Evolutionary conservation across 2,329 filamentous ascomycete genomes (phyloP), one percentile per base, ranked within the genome.

Genomic region (Grosmannia penicillata): DNA sequence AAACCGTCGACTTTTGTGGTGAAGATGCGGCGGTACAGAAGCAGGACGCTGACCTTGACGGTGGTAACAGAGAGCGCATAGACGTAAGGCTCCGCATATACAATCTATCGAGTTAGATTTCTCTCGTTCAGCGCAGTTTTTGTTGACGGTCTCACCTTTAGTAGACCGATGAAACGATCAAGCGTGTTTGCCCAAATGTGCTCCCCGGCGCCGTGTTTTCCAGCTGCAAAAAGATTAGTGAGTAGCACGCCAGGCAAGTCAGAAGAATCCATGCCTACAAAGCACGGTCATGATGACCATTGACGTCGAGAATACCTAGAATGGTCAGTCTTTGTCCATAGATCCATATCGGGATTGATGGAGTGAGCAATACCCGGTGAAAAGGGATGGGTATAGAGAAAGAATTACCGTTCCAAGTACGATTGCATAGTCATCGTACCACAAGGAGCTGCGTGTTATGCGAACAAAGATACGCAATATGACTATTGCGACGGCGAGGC

Each of bases 361-460:
- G n/a, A n/a, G n/a, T n/a, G n/a, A n/a, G n/a, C n/a, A n/a, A n/a
- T n/a, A n/a, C n/a, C n/a, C n/a, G n/a, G n/a, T n/a, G n/a, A n/a
- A n/a, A n/a, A n/a, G n/a, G n/a, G n/a, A n/a, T n/a, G n/a, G n/a
- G n/a, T n/a, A n/a, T n/a, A n/a, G n/a, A 18, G 25, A 15, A 36
- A 17, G 3, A 22, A 28, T 21, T 22, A 38, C 36, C 17, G 18
- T 14, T 11, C n/a, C 17, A 5, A 21, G 11, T 4, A 38, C 19
- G 10, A 33, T 21, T 13, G 36, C 36, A 27, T 38, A 38, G 36
- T 38, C 36, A 10, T 38, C 36, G 11, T 32, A 38, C 36, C 36
- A 38, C 23, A 38, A n/a, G 13, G 7, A 21, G 22, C 9, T 21
- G 11, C 29, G 21, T 15, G n/a, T 25, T 8, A 22, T 15, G n/a